Evolutionary conservation across 345 rosid species (phyloP).

Genomic region (Anastatica hierochuntica): DNA sequence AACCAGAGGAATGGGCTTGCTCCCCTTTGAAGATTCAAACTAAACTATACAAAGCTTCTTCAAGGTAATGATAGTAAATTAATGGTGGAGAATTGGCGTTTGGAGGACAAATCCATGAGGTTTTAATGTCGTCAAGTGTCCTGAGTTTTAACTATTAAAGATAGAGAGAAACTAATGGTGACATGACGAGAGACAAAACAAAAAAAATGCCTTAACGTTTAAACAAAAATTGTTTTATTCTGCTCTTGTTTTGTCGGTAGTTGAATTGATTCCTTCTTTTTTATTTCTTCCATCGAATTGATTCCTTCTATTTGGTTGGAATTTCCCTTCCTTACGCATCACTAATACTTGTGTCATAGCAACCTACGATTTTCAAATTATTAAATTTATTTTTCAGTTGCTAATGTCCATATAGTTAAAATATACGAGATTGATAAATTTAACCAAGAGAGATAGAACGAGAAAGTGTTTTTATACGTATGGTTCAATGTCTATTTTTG

Average conservation of each 20-base stretch:
- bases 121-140: slow-evolving; percentile 15
- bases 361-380: not conserved
- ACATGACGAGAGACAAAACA: slow-evolving; percentile 22
- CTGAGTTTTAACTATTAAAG: slow-evolving; percentile 4
- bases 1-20: slow-evolving; percentile 72
- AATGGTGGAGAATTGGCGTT: slow-evolving; percentile 13
- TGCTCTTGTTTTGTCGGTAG: slow-evolving; percentile 18
- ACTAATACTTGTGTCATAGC: slow-evolving; percentile 4
- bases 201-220: slow-evolving; percentile 6
- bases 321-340: slow-evolving; percentile 17
- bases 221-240: not conserved
- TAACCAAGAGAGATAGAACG: too few species aligned
- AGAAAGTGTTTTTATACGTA: too few species aligned
- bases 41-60: not conserved
- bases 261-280: slow-evolving; percentile 9
- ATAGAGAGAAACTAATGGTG: slow-evolving; percentile 6
- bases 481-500: too few species aligned
- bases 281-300: too few species aligned
- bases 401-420: too few species aligned
- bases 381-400: too few species aligned
- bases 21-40: slow-evolving; percentile 47
- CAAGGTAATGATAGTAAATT: slow-evolving; percentile 2
- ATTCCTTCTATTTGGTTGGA: slow-evolving; percentile 7
- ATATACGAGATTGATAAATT: too few species aligned
- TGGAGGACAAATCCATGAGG: slow-evolving; percentile 14